Evolutionary conservation across 768 basidiomycete species (phyloP).

Genomic region (Trametes gibbosa): DNA sequence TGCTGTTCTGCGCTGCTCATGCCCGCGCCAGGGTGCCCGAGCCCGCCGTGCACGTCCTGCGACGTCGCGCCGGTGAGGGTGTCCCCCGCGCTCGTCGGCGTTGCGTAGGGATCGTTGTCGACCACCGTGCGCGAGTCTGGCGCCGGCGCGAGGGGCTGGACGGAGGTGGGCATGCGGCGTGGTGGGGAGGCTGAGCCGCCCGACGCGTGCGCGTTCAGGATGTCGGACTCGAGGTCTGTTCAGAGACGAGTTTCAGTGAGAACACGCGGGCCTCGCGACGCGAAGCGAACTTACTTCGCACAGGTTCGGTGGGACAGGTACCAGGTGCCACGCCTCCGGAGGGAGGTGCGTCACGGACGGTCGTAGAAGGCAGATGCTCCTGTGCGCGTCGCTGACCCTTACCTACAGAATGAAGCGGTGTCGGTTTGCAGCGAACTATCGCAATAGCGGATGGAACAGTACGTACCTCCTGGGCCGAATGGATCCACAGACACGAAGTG

Average conservation of each 20-base stretch:
- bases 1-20: constrained; percentile 35
- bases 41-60: constrained; percentile 29
- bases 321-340: constrained; percentile 11
- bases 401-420: too few species aligned
- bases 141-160: constrained; percentile 19
- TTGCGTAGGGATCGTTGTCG: constrained; percentile 32
- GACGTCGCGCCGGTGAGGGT: constrained; percentile 35
- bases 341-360: constrained; percentile 25
- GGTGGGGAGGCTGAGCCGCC: constrained; percentile 8
- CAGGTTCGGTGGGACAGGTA: background rate
- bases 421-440: too few species aligned
- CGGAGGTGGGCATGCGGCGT: constrained; percentile 8
- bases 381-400: constrained; percentile 19
- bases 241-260: too few species aligned
- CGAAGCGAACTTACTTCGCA: background rate
- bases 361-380: constrained; percentile 26
- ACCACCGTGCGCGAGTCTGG: constrained; percentile 30
- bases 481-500: constrained; percentile 21
- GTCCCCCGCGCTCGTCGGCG: constrained; percentile 23
- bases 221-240: constrained; percentile 15
- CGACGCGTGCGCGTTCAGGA: constrained; percentile 2
- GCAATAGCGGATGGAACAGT: too few species aligned
- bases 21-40: constrained; percentile 32
- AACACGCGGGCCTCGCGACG: too few species aligned
- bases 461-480: background rate